These are phyloP conservation scores for Quercus suber DNA, from an alignment of 306 rosid genomes.

Conservation along the genomic window DNA sequence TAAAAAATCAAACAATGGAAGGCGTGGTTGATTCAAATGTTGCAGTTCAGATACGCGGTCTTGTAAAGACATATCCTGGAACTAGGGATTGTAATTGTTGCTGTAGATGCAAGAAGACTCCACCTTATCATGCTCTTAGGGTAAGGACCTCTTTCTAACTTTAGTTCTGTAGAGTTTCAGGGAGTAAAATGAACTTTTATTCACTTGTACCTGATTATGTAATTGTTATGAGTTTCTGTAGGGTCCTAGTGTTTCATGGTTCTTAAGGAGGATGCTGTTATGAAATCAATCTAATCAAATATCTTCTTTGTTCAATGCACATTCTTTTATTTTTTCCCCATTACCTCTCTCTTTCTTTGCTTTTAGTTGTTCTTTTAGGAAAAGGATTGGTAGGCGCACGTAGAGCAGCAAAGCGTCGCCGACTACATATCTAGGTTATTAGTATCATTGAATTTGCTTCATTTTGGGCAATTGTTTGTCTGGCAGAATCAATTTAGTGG, in stretches of 20 bases:
- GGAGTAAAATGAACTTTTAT: constrained; percentile 11
- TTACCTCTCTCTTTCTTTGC: background rate
- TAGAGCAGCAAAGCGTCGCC: background rate
- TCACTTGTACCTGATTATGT: background rate
- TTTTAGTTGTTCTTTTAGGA: background rate
- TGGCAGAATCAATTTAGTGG: background rate
- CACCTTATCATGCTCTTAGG: constrained; percentile 70
- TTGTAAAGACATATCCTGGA: constrained; percentile 79
- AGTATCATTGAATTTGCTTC: background rate
- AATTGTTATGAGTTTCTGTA: background rate
- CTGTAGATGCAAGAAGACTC: constrained; percentile 49
- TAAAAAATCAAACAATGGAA: constrained; percentile 49
- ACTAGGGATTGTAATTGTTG: constrained; percentile 40
- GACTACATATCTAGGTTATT: background rate
- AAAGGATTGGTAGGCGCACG: background rate
- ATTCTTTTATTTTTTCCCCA: background rate
- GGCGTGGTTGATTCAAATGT: constrained; percentile 45
- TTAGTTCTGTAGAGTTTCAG: constrained; percentile 15
- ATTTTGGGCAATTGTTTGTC: background rate
- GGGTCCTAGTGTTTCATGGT: background rate
- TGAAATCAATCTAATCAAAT: background rate
- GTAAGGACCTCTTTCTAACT: constrained; percentile 37
- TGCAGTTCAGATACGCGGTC: constrained; percentile 87
- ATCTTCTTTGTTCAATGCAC: background rate
- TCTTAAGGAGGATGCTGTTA: background rate